A percentile compares a stretch with the other conserved stretches of the same genome.
Conservation (phyloP, 2,329 filamentous ascomycete species). For the Ilyonectria sp. region DNA sequence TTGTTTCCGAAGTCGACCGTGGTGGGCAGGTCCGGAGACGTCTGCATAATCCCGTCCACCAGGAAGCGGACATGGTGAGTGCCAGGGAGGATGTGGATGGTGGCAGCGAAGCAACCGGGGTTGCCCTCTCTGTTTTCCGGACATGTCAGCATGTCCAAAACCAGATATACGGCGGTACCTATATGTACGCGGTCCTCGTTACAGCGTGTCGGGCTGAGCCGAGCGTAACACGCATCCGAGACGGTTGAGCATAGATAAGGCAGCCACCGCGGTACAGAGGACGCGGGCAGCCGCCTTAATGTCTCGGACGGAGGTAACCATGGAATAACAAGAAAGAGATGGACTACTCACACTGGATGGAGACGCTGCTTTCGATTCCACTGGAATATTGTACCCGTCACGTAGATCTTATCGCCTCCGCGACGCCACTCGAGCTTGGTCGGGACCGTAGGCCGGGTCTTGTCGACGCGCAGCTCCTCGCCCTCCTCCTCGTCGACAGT, state of each 20-base stretch:
- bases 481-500: slow-evolving; percentile 83
- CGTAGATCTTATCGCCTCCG: slow-evolving; percentile 90
- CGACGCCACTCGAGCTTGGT: slow-evolving; percentile 89
- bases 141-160: slow-evolving; percentile 39
- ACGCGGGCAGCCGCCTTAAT: slow-evolving; percentile 40
- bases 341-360: slow-evolving; percentile 81
- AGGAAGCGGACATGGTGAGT: slow-evolving; percentile 98
- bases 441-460: slow-evolving; percentile 83
- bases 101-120: slow-evolving; percentile 79
- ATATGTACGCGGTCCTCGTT: slow-evolving; percentile 14
- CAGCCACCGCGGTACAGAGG: slow-evolving; percentile 47
- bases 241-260: slow-evolving; percentile 32
- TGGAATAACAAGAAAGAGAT: slow-evolving; percentile 12
- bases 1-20: slow-evolving; percentile 99
- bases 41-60: slow-evolving; percentile 93
- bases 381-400: slow-evolving; percentile 96
- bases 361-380: slow-evolving; percentile 96
- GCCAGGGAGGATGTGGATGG: slow-evolving; percentile 88
- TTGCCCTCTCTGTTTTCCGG: slow-evolving; percentile 62
- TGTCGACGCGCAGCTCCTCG: slow-evolving; percentile 83
- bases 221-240: slow-evolving; percentile 43
- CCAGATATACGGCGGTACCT: neutral
- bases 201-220: slow-evolving; percentile 9
- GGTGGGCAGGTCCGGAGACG: slow-evolving; percentile 88
- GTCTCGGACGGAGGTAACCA: slow-evolving; percentile 40